A percentile compares a stretch with the other conserved stretches of the same genome.
phyloP scores from a whole-genome alignment of 352 stramenopile genomes.

The Plasmopara muralis region DNA sequence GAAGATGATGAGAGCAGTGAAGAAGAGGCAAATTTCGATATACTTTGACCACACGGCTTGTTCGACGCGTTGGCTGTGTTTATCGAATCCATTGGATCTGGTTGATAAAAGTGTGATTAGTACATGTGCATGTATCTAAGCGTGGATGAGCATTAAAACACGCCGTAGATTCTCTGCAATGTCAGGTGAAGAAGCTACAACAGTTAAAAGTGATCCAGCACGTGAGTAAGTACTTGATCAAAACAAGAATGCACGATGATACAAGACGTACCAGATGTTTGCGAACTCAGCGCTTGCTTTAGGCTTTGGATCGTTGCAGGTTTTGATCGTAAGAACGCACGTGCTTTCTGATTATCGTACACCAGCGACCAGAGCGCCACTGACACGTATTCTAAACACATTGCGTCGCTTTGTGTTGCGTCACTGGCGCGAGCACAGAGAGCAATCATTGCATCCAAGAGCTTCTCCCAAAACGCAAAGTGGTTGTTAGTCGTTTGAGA shows the following conservation, averaged over 20 bases:
- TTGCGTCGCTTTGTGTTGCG: constrained; percentile 3
- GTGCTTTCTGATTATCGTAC: constrained; percentile 61
- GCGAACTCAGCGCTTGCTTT: constrained; percentile 22
- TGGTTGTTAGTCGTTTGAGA: constrained; percentile 48
- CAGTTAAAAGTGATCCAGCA: not conserved
- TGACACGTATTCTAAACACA: constrained; percentile 23
- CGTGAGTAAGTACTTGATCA: not conserved
- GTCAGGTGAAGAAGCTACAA: constrained; percentile 7
- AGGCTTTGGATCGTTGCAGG: constrained; percentile 26
- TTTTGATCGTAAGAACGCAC: constrained; percentile 31
- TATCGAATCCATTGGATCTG: not conserved
- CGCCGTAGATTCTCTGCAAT: constrained; percentile 23
- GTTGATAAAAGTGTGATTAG: not conserved
- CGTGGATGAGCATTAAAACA: constrained; percentile 23
- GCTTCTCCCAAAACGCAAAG: constrained; percentile 49
- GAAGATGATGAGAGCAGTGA: constrained; percentile 28
- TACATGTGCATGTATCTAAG: constrained; percentile 8
- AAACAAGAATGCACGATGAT: not conserved
- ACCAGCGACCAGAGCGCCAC: constrained; percentile 46
- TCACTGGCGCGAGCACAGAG: constrained; percentile 11
- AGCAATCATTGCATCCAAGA: constrained; percentile 32
- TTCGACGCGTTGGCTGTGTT: not conserved
- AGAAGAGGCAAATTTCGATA: constrained; percentile 24
- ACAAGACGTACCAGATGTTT: constrained; percentile 12
- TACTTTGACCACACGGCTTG: constrained; percentile 7